A percentile compares a stretch with the other conserved stretches of the same genome.
These are phyloP conservation scores for Penicillium sp. DNA, from an alignment of 2,329 filamentous ascomycete species.

Conservation along the genomic window DNA sequence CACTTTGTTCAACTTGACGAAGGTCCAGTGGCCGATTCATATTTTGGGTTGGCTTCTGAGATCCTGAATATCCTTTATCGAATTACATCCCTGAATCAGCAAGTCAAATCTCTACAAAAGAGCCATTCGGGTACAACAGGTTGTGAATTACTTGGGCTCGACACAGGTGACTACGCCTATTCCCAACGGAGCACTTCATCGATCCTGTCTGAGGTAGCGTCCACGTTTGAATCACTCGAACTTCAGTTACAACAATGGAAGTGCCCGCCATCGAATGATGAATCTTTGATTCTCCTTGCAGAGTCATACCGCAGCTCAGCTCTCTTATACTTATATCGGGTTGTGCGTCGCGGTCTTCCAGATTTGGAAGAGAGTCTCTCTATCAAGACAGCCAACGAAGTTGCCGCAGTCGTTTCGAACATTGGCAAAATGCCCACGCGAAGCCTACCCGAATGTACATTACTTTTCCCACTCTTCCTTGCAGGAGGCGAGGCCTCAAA, in stretches of 20 bases:
- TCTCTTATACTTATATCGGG: slow-evolving; percentile 9
- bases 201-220: background rate
- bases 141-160: background rate
- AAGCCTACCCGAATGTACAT: slow-evolving; percentile 6
- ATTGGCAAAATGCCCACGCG: slow-evolving; percentile 8
- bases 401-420: background rate
- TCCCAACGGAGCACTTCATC: background rate
- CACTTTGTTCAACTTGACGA: slow-evolving; percentile 7
- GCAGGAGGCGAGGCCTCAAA: slow-evolving; percentile 9
- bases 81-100: slow-evolving; percentile 4
- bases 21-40: slow-evolving; percentile 2
- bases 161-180: background rate
- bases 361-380: background rate
- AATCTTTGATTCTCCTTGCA: slow-evolving; percentile 6
- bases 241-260: background rate
- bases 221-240: slow-evolving; percentile 1
- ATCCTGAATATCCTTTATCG: slow-evolving; percentile 3
- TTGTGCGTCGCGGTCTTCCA: background rate
- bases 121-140: background rate
- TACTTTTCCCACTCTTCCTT: slow-evolving; percentile 8
- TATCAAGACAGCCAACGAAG: background rate
- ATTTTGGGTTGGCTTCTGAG: slow-evolving; percentile 12
- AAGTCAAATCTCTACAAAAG: background rate
- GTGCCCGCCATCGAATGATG: slow-evolving; percentile 5
- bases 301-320: slow-evolving; percentile 12